These are phyloP conservation scores for Puccinellia tenuiflora DNA, from an alignment of 176 grass and related monocot genomes.

Conservation along the genomic window DNA sequence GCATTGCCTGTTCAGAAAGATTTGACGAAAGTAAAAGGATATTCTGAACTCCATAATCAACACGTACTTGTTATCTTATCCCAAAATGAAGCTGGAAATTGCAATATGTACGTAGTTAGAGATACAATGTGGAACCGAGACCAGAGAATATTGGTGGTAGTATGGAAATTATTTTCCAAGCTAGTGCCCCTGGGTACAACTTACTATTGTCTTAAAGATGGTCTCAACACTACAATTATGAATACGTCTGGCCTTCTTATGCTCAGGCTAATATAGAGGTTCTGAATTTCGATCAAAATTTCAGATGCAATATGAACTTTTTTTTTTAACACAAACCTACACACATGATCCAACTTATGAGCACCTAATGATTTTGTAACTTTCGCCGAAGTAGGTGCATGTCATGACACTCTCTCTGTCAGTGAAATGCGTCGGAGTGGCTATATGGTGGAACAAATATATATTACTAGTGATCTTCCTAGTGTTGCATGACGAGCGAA, in stretches of 20 bases:
- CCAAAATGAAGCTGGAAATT: neutral
- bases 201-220: no score
- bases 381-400: neutral
- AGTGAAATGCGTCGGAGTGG: neutral
- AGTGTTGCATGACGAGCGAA: neutral
- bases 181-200: neutral
- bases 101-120: neutral
- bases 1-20: neutral
- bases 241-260: neutral
- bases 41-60: conserved; percentile 9
- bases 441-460: neutral
- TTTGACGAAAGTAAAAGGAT: neutral
- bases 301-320: neutral
- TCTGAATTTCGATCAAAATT: neutral
- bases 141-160: neutral
- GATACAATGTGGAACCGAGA: neutral
- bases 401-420: neutral
- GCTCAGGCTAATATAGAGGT: neutral
- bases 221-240: no score
- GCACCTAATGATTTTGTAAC: neutral
- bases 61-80: neutral
- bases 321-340: neutral
- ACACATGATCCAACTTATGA: neutral
- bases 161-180: neutral
- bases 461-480: neutral